phyloP scores from a whole-genome alignment of 2,329 filamentous ascomycete species.

The Pseudomassariella vexata region DNA sequence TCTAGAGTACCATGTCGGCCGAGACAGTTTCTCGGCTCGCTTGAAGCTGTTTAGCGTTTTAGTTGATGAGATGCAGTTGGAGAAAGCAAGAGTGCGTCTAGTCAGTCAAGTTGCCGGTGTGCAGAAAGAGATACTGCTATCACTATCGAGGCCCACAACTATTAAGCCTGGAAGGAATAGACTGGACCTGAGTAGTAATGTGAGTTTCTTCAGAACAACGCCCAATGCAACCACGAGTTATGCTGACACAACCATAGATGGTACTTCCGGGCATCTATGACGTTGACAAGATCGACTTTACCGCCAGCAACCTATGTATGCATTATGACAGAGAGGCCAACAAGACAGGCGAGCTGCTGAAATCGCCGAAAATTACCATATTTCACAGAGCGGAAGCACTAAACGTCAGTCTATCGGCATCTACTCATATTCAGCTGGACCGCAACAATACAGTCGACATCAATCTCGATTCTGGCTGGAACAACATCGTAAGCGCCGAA shows the following conservation, averaged over 20 bases:
- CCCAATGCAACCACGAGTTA: no score
- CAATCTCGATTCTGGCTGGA: slow-evolving; percentile 67
- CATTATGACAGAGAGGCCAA: slow-evolving; percentile 56
- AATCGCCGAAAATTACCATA: slow-evolving; percentile 58
- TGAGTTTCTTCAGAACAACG: slow-evolving; percentile 21
- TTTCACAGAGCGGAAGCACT: slow-evolving; percentile 68
- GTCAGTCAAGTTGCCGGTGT: slow-evolving; percentile 48
- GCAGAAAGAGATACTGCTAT: slow-evolving; percentile 62
- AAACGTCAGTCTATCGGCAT: slow-evolving; percentile 59
- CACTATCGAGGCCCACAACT: slow-evolving; percentile 36
- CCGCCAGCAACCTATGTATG: slow-evolving; percentile 57
- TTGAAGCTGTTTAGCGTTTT: slow-evolving; percentile 68
- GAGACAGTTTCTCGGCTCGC: slow-evolving; percentile 69
- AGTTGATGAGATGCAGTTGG: slow-evolving; percentile 61
- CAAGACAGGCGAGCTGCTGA: slow-evolving; percentile 46
- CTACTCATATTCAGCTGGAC: slow-evolving; percentile 72
- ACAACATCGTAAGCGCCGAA: slow-evolving; percentile 55
- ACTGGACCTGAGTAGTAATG: slow-evolving; percentile 38
- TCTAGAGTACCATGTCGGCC: slow-evolving; percentile 62
- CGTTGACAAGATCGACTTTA: slow-evolving; percentile 65
- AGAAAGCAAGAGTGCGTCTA: slow-evolving; percentile 60
- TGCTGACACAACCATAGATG: slow-evolving; percentile 33
- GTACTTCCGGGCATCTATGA: slow-evolving; percentile 69
- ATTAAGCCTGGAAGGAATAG: slow-evolving; percentile 50
- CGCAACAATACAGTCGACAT: slow-evolving; percentile 73